A percentile compares a stretch with the other conserved stretches of the same genome.
These are phyloP conservation scores for Tetrapisispora iriomotensis DNA, from an alignment of 805 yeast genomes.

Conservation along the genomic window DNA sequence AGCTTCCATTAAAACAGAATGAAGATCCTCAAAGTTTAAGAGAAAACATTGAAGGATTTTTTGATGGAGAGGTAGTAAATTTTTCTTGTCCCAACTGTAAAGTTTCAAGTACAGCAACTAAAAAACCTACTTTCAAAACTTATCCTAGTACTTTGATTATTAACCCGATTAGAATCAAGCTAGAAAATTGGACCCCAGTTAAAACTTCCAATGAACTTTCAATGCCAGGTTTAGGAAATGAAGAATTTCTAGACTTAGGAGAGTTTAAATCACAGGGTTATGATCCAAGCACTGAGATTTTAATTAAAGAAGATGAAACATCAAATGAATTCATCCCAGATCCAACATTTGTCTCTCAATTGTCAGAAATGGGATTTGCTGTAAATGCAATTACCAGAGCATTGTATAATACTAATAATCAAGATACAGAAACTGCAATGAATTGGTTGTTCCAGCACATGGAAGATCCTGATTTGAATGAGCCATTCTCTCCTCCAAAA, in stretches of 20 bases:
- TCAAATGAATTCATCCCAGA: constrained; percentile 43
- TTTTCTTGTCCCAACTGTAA: constrained; percentile 53
- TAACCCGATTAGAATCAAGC: constrained; percentile 67
- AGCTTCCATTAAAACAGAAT: constrained; percentile 42
- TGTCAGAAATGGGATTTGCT: constrained; percentile 84
- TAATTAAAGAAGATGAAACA: constrained; percentile 18
- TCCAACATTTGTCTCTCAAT: constrained; percentile 40
- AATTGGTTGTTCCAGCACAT: constrained; percentile 84
- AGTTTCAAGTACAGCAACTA: constrained; percentile 16
- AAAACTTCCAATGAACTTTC: constrained; percentile 68
- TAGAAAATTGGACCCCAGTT: constrained; percentile 84
- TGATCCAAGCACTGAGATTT: constrained; percentile 18
- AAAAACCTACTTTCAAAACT: constrained; percentile 28
- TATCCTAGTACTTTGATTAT: constrained; percentile 65
- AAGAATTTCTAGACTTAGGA: constrained; percentile 36
- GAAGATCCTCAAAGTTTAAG: constrained; percentile 32
- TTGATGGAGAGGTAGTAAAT: constrained; percentile 51
- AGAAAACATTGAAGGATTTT: constrained; percentile 41
- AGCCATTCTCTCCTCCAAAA: constrained; percentile 36
- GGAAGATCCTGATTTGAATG: constrained; percentile 76
- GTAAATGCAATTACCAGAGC: constrained; percentile 57
- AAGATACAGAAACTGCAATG: constrained; percentile 60
- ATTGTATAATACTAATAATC: constrained; percentile 56
- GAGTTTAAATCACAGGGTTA: constrained; percentile 33
- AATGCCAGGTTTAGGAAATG: constrained; percentile 30